Evolutionary conservation across 192 early-diverging fungal species (phyloP).

Genomic region (Coemansia sp.): DNA sequence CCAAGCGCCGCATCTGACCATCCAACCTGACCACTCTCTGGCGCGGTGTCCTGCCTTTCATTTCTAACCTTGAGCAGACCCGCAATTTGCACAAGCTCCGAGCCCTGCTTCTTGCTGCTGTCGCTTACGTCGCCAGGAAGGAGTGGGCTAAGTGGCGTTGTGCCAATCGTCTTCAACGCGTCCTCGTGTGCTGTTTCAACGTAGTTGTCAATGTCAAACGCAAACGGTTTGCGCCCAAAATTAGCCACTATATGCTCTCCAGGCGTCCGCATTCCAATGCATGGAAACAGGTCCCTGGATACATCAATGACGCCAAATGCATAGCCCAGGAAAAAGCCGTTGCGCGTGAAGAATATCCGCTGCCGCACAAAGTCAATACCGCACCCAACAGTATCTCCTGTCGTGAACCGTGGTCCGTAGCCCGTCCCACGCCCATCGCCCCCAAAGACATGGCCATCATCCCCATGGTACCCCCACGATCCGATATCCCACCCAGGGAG

Average conservation of each 20-base stretch:
- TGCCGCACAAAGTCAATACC: constrained; percentile 80
- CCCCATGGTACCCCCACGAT: constrained; percentile 97
- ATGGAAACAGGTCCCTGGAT: constrained; percentile 55
- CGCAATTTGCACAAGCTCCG: not conserved
- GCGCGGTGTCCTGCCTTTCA: not conserved
- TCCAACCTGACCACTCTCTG: constrained; percentile 3
- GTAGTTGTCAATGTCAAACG: constrained; percentile 60
- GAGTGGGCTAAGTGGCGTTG: constrained; percentile 7
- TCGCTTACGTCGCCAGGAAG: constrained; percentile 9
- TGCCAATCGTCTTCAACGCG: constrained; percentile 14
- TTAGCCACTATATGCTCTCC: constrained; percentile 60
- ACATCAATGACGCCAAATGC: constrained; percentile 56
- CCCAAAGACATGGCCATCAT: constrained; percentile 86
- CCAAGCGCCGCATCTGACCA: constrained; percentile 26
- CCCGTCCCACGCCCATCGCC: constrained; percentile 70
- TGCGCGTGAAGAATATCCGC: constrained; percentile 88
- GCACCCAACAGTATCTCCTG: constrained; percentile 94
- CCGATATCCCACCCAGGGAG: constrained; percentile 89
- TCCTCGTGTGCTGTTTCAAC: constrained; percentile 25
- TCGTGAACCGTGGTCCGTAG: constrained; percentile 89
- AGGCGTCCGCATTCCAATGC: constrained; percentile 61
- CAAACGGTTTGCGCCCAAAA: constrained; percentile 62
- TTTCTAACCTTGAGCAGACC: constrained; percentile 7
- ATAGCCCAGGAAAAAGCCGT: constrained; percentile 70
- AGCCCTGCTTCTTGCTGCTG: not conserved